Conservation (phyloP, 78 protist genomes). For the Dictyostelium capitatum region DNA sequence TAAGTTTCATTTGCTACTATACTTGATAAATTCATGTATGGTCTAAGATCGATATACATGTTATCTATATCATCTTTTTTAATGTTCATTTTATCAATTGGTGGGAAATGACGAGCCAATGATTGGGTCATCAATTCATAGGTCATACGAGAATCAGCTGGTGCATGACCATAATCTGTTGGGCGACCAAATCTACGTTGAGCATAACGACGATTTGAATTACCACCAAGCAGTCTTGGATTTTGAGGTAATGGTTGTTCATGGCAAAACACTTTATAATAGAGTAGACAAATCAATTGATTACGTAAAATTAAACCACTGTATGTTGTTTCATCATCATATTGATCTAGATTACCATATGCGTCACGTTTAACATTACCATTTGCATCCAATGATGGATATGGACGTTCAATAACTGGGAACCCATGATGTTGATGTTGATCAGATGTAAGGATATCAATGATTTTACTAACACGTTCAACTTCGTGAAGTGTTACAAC, state of each 20-base stretch:
- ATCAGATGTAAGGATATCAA: constrained; percentile 52
- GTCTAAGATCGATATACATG: constrained; percentile 75
- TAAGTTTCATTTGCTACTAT: constrained; percentile 71
- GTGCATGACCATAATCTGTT: constrained; percentile 67
- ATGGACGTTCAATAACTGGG: constrained; percentile 68
- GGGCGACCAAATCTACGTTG: constrained; percentile 64
- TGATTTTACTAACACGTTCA: constrained; percentile 30
- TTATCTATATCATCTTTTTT: constrained; percentile 47
- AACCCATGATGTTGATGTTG: constrained; percentile 56
- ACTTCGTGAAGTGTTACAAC: constrained; percentile 79
- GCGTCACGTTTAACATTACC: neutral
- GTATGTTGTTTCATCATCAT: constrained; percentile 55
- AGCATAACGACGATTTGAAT: neutral
- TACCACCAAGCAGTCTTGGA: constrained; percentile 28
- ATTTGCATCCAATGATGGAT: neutral
- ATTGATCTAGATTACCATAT: constrained; percentile 10
- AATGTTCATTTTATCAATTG: constrained; percentile 68
- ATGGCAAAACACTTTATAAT: constrained; percentile 57
- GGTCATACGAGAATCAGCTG: constrained; percentile 60
- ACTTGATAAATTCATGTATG: constrained; percentile 70
- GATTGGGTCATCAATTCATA: constrained; percentile 62
- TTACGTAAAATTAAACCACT: constrained; percentile 59
- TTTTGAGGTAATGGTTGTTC: constrained; percentile 59
- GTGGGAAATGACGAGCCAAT: constrained; percentile 79
- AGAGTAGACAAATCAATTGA: constrained; percentile 33